Evolutionary conservation across 345 rosid genomes (phyloP).

Genomic region (Linum trigynum): DNA sequence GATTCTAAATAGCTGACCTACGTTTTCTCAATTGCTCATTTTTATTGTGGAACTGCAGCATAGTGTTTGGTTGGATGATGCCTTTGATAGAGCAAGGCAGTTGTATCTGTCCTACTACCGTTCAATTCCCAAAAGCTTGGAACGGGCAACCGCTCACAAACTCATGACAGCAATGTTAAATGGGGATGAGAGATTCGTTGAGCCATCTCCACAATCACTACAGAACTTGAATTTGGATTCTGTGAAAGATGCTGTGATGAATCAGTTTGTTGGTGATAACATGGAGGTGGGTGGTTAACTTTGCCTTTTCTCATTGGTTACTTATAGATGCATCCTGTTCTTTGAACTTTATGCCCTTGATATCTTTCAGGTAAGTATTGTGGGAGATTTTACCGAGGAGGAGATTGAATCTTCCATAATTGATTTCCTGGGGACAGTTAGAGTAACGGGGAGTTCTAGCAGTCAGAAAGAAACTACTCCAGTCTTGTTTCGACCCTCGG

Average conservation of each 20-base stretch:
- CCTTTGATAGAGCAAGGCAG: constrained; percentile 96
- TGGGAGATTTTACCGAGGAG: constrained; percentile 88
- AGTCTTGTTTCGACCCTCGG: constrained; percentile 57
- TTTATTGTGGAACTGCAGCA: constrained; percentile 54
- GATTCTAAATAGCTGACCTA: background rate
- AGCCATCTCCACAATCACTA: constrained; percentile 82
- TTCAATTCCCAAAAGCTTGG: constrained; percentile 97
- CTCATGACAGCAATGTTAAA: constrained; percentile 96
- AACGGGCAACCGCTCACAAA: constrained; percentile 98
- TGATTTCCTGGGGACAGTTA: constrained; percentile 89
- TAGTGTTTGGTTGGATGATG: constrained; percentile 99
- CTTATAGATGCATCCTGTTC: constrained; percentile 10
- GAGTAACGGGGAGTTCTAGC: constrained; percentile 39
- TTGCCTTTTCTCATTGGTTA: background rate
- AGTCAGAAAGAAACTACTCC: constrained; percentile 37
- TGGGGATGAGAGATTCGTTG: constrained; percentile 93
- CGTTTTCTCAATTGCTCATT: constrained; percentile 9
- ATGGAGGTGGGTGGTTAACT: constrained; percentile 63
- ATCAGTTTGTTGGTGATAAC: constrained; percentile 82
- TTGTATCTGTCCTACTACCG: constrained; percentile 85
- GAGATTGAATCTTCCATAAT: constrained; percentile 77
- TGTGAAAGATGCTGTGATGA: constrained; percentile 91
- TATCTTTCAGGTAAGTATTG: constrained; percentile 69
- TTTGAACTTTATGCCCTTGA: constrained; percentile 12
- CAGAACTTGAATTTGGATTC: constrained; percentile 60